phyloP scores from a whole-genome alignment of 257 asterid genomes.

The Coffea eugenioides region DNA sequence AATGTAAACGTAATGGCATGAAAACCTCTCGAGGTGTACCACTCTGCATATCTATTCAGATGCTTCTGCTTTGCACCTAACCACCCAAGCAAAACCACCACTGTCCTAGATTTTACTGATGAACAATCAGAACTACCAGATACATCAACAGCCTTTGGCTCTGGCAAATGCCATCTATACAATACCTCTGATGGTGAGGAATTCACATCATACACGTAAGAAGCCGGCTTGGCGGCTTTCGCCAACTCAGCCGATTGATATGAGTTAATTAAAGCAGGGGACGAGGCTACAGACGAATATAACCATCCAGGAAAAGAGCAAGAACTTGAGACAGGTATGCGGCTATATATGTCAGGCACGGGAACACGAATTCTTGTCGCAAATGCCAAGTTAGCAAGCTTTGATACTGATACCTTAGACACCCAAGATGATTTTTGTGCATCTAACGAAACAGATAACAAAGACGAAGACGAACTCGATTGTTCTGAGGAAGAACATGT shows the following conservation, averaged over 20 bases:
- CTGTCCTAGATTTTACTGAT: conserved; percentile 63
- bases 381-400: conserved; percentile 53
- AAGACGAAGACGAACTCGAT: conserved; percentile 33
- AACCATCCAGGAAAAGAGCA: conserved; percentile 15
- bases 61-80: conserved; percentile 92
- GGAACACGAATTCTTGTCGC: conserved; percentile 45
- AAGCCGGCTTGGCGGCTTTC: conserved; percentile 57
- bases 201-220: conserved; percentile 31
- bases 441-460: conserved; percentile 25
- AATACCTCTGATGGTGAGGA: conserved; percentile 51
- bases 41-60: conserved; percentile 76
- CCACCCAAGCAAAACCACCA: conserved; percentile 95
- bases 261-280: conserved; percentile 42
- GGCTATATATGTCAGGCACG: conserved; percentile 43
- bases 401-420: conserved; percentile 60
- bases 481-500: conserved; percentile 40
- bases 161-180: conserved; percentile 90
- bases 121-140: conserved; percentile 45
- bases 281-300: conserved; percentile 35
- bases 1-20: conserved; percentile 88
- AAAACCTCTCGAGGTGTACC: conserved; percentile 87
- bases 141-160: conserved; percentile 44
- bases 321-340: conserved; percentile 33
- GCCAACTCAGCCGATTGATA: conserved; percentile 58
- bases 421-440: conserved; percentile 59